phyloP scores from a whole-genome alignment of 345 rosid genomes.

The Garcia nutans region DNA sequence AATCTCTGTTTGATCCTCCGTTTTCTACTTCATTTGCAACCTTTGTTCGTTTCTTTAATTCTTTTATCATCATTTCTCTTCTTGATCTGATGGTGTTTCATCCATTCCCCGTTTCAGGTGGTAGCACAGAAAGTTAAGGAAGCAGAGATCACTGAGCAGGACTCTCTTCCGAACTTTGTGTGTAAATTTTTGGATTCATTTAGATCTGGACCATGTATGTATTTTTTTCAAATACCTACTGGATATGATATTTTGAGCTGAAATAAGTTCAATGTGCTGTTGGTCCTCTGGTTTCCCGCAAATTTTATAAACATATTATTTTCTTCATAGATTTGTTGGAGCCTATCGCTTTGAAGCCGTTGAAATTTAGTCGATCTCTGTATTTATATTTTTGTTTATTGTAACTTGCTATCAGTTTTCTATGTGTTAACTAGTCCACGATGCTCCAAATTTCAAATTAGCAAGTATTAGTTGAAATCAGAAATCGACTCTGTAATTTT shows the following conservation, averaged over 20 bases:
- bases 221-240: neutral
- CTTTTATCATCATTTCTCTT: neutral
- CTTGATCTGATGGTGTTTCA: neutral
- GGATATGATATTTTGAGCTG: neutral
- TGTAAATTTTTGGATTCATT: neutral
- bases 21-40: constrained; percentile 8
- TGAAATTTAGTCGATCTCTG: constrained; percentile 1
- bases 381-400: neutral
- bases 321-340: neutral
- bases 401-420: neutral
- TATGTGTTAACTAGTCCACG: neutral
- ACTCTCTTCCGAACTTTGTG: constrained; percentile 34
- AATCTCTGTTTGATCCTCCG: constrained; percentile 8
- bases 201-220: neutral
- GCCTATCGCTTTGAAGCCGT: neutral
- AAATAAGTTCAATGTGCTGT: neutral
- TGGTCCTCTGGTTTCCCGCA: neutral
- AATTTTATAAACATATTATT: neutral
- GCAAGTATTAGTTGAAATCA: neutral
- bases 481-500: too few species aligned
- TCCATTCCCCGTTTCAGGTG: constrained; percentile 45
- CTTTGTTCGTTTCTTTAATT: constrained; percentile 2
- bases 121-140: constrained; percentile 81
- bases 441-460: neutral
- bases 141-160: constrained; percentile 94